Base-by-base conservation (phyloP, 139 green algal genomes). In the Micractinium conductrix region DNA sequence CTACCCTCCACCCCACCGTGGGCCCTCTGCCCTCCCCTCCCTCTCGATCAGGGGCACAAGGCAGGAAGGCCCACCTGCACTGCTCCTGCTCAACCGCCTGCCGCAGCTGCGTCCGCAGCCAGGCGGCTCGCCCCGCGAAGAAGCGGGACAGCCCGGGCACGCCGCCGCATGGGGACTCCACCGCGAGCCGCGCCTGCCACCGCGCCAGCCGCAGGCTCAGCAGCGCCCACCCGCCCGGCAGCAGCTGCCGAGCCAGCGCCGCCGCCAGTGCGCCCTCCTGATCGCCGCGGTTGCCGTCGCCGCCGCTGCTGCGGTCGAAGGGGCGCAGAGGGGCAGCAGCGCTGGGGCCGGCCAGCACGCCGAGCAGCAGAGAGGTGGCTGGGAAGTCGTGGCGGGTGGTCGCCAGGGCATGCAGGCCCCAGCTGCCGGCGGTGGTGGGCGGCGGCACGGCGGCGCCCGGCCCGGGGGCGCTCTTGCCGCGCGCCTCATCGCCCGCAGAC, bases 81-180 rank as follows among this genome's bases (percentile, higher is more conserved):
- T 30, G 26, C 40, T 82, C 76, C 3, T 21, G 58, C 0, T 82
- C 58, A 14, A 82, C n/a, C 10, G 37, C 43, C 58, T 43, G 55
- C 76, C 72, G 76, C 8, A 82, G n/a, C 38, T 82, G 76, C 40
- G 37, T 28, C 9, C 14, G 24, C 53, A 60, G 40, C 76, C 83
- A 87, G 30, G 44, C 42, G 4, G 48, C 65, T 0, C 84, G 76
- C 7, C 63, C 75, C 9, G 45, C 44, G 0, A 40, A 40, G 45
- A 81, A 88, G 37, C 26, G 12, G 6, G 28, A 60, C 28, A 85
- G 40, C 30, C 84, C 84, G 7, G 84, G 84, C 22, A 88, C 75
- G 4, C 84, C 84, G 6, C 74, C 28, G 60, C 60, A 78, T 2
- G 84, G 74, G 2, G 60, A 68, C 78, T 88, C 84, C 33, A 88